Evolutionary conservation across 176 grass and related monocot species (phyloP).

Genomic region (Thalia dealbata): DNA sequence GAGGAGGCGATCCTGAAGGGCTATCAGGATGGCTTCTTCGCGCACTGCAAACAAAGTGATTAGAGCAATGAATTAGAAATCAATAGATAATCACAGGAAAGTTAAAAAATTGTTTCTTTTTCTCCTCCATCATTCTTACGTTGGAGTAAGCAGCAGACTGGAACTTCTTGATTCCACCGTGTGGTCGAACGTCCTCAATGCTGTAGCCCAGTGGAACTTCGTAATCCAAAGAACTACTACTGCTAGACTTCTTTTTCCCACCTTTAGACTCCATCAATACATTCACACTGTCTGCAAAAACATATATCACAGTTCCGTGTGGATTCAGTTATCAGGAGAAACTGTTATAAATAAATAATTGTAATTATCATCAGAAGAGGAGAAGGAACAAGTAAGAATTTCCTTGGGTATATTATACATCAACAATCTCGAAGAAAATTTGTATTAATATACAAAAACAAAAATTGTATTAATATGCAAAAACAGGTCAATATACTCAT

Average conservation of each 20-base stretch:
- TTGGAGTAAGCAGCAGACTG: constrained; percentile 62
- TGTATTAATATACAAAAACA: no score
- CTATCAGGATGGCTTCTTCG: constrained; percentile 58
- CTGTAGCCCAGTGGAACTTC: constrained; percentile 70
- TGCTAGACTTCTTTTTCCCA: constrained; percentile 59
- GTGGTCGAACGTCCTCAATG: constrained; percentile 59
- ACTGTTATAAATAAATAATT: not conserved
- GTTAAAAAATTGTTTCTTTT: not conserved
- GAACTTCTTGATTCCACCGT: constrained; percentile 64
- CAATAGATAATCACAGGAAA: not conserved
- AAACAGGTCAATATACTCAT: no score
- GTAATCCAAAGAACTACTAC: constrained; percentile 60
- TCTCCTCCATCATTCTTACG: constrained; percentile 20
- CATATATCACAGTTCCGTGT: not conserved
- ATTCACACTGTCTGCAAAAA: constrained; percentile 29
- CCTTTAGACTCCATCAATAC: constrained; percentile 64
- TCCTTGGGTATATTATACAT: no score
- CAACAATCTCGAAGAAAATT: no score
- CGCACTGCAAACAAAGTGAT: constrained; percentile 35
- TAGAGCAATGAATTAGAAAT: constrained; percentile 13
- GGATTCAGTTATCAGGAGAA: not conserved
- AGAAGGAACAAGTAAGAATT: no score
- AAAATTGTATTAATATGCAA: no score
- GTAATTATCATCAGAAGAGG: not conserved
- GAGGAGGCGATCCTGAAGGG: not conserved